A percentile compares a stretch with the other conserved stretches of the same genome.
phyloP scores from a whole-genome alignment of 257 asterid species.

The Solanum stenotomum region DNA sequence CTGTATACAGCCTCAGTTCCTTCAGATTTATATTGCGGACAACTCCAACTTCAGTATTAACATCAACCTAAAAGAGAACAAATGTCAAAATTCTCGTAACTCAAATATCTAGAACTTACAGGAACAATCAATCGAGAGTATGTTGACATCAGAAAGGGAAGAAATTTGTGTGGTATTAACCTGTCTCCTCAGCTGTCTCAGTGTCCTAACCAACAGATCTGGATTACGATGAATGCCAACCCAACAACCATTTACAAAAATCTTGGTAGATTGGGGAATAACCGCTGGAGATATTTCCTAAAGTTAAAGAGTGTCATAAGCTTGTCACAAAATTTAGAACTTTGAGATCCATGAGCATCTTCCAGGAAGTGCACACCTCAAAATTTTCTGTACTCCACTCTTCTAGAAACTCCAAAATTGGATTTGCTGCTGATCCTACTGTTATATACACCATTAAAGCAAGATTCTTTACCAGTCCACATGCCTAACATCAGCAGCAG shows the following conservation, averaged over 20 bases:
- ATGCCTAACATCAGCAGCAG: constrained; percentile 51
- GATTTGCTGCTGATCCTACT: constrained; percentile 99
- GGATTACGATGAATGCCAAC: constrained; percentile 97
- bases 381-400: constrained; percentile 99
- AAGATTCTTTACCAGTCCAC: constrained; percentile 95
- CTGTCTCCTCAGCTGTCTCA: constrained; percentile 83
- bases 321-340: not conserved
- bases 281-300: constrained; percentile 98
- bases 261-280: constrained; percentile 87
- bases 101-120: not conserved
- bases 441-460: constrained; percentile 96
- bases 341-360: not conserved
- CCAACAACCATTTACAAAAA: constrained; percentile 98
- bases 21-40: constrained; percentile 88
- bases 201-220: constrained; percentile 88
- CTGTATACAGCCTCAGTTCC: constrained; percentile 89
- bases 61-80: constrained; percentile 64
- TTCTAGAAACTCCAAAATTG: constrained; percentile 88
- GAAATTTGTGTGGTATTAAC: constrained; percentile 22
- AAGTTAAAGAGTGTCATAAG: constrained; percentile 1
- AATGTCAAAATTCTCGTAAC: not conserved
- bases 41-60: constrained; percentile 96
- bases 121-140: not conserved
- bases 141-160: not conserved
- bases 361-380: constrained; percentile 42